phyloP scores from a whole-genome alignment of 192 early-diverging fungal genomes.

The Coemansia erecta region DNA sequence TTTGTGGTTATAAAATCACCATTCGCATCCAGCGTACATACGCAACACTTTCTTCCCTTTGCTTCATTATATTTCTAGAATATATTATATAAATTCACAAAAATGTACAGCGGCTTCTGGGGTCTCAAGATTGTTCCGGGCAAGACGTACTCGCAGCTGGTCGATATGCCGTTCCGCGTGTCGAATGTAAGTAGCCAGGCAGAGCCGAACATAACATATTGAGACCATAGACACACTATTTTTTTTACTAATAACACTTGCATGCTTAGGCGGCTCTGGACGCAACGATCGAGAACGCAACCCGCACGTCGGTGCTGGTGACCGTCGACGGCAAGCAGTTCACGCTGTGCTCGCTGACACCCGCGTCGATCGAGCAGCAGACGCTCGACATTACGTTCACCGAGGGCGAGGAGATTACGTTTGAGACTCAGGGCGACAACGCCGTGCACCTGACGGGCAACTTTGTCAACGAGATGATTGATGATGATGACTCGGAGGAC shows the following conservation, averaged over 20 bases:
- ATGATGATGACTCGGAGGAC: conserved; percentile 32
- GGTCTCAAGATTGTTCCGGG: conserved; percentile 67
- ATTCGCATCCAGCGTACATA: too few relatives aligned
- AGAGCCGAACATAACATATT: too few relatives aligned
- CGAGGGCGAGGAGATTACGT: conserved; percentile 82
- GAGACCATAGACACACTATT: too few relatives aligned
- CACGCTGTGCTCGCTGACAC: conserved; percentile 77
- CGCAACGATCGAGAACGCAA: conserved; percentile 47
- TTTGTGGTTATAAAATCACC: background rate
- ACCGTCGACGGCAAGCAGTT: conserved; percentile 70
- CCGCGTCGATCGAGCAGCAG: conserved; percentile 78
- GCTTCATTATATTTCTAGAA: conserved; percentile 2
- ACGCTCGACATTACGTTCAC: conserved; percentile 62
- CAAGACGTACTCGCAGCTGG: conserved; percentile 75
- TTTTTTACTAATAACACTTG: background rate
- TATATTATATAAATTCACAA: conserved; percentile 5
- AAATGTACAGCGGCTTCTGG: conserved; percentile 61
- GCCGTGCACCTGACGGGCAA: conserved; percentile 49
- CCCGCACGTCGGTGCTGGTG: conserved; percentile 68
- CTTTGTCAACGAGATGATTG: conserved; percentile 20
- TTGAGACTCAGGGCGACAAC: conserved; percentile 64
- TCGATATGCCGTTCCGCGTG: conserved; percentile 76
- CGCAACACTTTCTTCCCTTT: background rate
- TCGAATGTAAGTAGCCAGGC: conserved; percentile 58
- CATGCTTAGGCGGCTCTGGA: conserved; percentile 68